These are phyloP conservation scores for Ophiostoma populinum DNA, from an alignment of 2,329 filamentous ascomycete species.

Conservation along the genomic window DNA sequence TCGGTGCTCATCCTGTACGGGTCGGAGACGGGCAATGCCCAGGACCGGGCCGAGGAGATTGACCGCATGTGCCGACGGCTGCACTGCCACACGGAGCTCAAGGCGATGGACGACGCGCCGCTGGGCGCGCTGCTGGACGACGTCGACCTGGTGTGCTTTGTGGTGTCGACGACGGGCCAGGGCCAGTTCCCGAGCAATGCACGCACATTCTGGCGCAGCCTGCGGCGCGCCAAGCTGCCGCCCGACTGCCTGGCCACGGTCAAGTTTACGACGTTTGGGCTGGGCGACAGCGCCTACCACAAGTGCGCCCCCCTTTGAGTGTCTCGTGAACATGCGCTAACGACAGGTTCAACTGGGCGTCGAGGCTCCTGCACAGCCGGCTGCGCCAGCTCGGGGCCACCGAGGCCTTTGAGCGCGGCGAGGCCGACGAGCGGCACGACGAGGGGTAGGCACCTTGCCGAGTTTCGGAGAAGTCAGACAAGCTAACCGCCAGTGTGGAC, in stretches of 20 bases:
- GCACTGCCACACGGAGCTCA: conserved; percentile 58
- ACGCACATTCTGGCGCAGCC: conserved; percentile 64
- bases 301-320: too few relatives aligned
- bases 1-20: conserved; percentile 62
- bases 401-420: conserved; percentile 59
- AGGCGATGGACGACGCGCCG: conserved; percentile 60
- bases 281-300: conserved; percentile 87
- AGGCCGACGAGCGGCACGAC: conserved; percentile 84
- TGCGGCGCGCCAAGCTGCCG: conserved; percentile 63
- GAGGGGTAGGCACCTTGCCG: conserved; percentile 55
- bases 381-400: conserved; percentile 68
- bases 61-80: conserved; percentile 58
- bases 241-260: conserved; percentile 50
- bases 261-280: conserved; percentile 69
- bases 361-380: conserved; percentile 71
- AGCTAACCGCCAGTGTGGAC: conserved; percentile 42
- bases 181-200: conserved; percentile 83
- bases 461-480: background rate
- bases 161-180: conserved; percentile 84
- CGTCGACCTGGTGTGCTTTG: conserved; percentile 51
- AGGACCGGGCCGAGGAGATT: conserved; percentile 79
- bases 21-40: conserved; percentile 86
- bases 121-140: conserved; percentile 33
- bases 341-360: conserved; percentile 76
- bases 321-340: too few relatives aligned